These are phyloP conservation scores for Trypanosoma boissoni DNA, from an alignment of 208 protist species.

Conservation along the genomic window DNA sequence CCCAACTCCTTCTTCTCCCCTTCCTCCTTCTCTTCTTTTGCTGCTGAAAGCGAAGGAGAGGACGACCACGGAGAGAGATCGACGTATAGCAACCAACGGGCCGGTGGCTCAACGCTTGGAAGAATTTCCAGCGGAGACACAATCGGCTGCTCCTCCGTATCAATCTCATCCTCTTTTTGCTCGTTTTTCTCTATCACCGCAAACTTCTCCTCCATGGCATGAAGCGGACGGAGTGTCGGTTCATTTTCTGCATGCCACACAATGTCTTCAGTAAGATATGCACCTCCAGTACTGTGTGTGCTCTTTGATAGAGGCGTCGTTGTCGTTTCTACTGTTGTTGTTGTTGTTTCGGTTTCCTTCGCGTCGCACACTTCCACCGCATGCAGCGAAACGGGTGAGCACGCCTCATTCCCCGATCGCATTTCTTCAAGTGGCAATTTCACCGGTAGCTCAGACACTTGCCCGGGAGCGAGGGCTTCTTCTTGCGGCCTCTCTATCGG, in stretches of 20 bases:
- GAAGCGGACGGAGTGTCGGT: too few species aligned
- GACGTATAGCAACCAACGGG: slow-evolving; percentile 11
- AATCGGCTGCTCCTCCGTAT: not conserved
- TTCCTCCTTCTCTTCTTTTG: not conserved
- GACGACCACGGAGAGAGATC: slow-evolving; percentile 7
- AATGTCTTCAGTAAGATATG: too few species aligned
- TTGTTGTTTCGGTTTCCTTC: not conserved
- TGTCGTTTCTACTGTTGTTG: not conserved
- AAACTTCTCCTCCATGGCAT: too few species aligned
- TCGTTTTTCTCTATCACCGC: not conserved
- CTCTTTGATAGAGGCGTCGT: too few species aligned
- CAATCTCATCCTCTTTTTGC: not conserved
- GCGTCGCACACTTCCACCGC: not conserved
- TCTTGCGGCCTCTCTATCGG: too few species aligned
- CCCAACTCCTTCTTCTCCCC: not conserved
- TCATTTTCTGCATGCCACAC: too few species aligned
- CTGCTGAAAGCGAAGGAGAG: not conserved
- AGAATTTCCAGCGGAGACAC: not conserved
- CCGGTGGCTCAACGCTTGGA: not conserved
- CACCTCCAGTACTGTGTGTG: too few species aligned
- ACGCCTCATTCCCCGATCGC: too few species aligned
- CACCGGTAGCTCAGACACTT: too few species aligned
- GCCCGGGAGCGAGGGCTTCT: too few species aligned
- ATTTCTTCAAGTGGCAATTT: too few species aligned
- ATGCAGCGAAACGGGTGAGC: too few species aligned